A percentile compares a stretch with the other conserved stretches of the same genome.
Evolutionary conservation across 805 yeast species (phyloP).

Genomic region (Saccharomycopsis oosterbeekiorum): DNA sequence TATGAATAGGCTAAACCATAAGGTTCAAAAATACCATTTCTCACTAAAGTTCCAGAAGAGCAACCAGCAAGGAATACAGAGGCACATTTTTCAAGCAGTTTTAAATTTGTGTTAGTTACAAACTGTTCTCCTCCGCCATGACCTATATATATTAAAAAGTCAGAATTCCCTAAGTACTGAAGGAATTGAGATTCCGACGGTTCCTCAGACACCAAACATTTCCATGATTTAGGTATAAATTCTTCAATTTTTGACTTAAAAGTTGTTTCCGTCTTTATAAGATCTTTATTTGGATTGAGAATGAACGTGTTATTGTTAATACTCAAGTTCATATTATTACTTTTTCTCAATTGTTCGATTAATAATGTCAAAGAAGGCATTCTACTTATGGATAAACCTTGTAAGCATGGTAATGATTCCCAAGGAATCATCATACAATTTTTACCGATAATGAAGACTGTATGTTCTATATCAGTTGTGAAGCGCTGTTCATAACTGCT

Average conservation of each 20-base stretch:
- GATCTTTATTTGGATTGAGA: conserved; percentile 77
- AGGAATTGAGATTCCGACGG: conserved; percentile 52
- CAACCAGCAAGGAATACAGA: conserved; percentile 69
- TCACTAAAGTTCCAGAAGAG: conserved; percentile 64
- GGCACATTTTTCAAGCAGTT: conserved; percentile 32
- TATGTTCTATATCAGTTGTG: conserved; percentile 34
- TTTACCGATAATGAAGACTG: conserved; percentile 61
- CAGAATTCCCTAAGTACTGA: conserved; percentile 31
- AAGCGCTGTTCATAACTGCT: not conserved
- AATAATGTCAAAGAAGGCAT: conserved; percentile 57
- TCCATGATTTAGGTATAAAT: conserved; percentile 31
- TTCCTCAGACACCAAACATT: conserved; percentile 40
- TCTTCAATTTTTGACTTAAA: conserved; percentile 37
- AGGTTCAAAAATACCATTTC: conserved; percentile 54
- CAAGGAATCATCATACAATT: conserved; percentile 71
- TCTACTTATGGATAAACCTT: conserved; percentile 52
- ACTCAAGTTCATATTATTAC: not conserved
- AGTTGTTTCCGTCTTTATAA: conserved; percentile 51
- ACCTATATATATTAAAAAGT: conserved; percentile 71
- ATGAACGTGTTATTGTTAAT: conserved; percentile 41
- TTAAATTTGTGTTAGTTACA: conserved; percentile 45
- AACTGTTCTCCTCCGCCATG: conserved; percentile 97
- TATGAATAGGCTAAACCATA: conserved; percentile 71
- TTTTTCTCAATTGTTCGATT: conserved; percentile 26
- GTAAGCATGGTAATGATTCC: conserved; percentile 66